Evolutionary conservation across 2,329 filamentous ascomycete genomes (phyloP).

Genomic region (Zelopaecilomyces penicillatus): DNA sequence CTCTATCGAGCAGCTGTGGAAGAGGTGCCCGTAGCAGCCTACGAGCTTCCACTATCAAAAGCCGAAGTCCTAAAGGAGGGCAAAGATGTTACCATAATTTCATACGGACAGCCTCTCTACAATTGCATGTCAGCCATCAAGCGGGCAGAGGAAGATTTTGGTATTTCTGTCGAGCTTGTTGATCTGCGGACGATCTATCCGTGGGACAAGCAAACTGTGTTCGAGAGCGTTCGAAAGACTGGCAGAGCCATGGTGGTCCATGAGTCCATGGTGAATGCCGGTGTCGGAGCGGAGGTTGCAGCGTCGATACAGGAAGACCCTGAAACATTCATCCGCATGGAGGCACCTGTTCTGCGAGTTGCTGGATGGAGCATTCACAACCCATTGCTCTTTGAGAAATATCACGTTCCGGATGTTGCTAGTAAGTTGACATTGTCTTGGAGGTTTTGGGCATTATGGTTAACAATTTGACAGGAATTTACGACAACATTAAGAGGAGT

Average conservation of each 20-base stretch:
- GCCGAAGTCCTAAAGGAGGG: conserved; percentile 78
- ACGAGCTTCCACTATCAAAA: conserved; percentile 76
- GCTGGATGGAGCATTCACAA: conserved; percentile 86
- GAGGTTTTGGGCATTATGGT: background rate
- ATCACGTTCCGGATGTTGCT: conserved; percentile 76
- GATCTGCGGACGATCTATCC: conserved; percentile 84
- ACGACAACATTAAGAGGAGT: conserved; percentile 60
- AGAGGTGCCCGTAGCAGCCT: conserved; percentile 74
- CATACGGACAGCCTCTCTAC: conserved; percentile 85
- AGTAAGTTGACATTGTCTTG: conserved; percentile 49
- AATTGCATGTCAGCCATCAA: conserved; percentile 70
- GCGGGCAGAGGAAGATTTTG: conserved; percentile 66
- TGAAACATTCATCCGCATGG: conserved; percentile 69
- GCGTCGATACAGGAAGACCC: conserved; percentile 75
- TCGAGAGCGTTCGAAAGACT: conserved; percentile 79
- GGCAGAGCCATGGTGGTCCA: conserved; percentile 82
- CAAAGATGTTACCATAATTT: conserved; percentile 72
- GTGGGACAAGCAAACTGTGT: conserved; percentile 76
- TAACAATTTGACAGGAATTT: conserved; percentile 46
- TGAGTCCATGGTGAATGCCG: conserved; percentile 85
- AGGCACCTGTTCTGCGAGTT: conserved; percentile 77
- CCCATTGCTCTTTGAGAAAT: conserved; percentile 69
- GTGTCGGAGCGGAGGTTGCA: conserved; percentile 81
- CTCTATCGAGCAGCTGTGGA: conserved; percentile 87
- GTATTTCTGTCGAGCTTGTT: conserved; percentile 71